Evolutionary conservation across 2,329 filamentous ascomycete genomes (phyloP).

Genomic region (Neonectria sp.): DNA sequence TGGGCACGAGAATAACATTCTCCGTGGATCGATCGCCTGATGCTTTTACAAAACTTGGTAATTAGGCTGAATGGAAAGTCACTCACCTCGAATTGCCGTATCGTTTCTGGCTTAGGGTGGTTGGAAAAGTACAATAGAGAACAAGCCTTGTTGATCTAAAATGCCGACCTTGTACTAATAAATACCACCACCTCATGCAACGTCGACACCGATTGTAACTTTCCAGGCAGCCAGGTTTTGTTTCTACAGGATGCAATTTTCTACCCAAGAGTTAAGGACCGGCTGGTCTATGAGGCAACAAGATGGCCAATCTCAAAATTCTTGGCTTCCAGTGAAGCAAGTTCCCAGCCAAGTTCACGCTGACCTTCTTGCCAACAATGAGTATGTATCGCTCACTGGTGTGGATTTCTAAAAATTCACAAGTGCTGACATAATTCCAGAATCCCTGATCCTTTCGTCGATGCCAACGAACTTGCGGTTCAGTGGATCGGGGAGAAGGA

Average conservation of each 20-base stretch:
- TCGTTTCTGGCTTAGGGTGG: not conserved
- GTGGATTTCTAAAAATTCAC: not conserved
- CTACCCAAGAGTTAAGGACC: slow-evolving; percentile 9
- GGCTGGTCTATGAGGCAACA: slow-evolving; percentile 12
- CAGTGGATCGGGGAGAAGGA: slow-evolving; percentile 75
- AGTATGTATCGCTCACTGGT: not conserved
- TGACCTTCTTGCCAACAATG: slow-evolving; percentile 15
- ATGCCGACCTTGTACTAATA: not conserved
- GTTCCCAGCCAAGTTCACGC: slow-evolving; percentile 13
- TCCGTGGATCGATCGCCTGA: not conserved
- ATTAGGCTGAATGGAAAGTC: not conserved
- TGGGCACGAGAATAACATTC: slow-evolving; percentile 2
- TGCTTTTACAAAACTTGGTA: not conserved
- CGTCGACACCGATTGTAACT: not conserved
- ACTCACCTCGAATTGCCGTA: slow-evolving; percentile 1
- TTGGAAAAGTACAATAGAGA: not conserved
- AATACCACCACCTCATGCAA: not conserved
- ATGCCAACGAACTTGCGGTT: slow-evolving; percentile 11
- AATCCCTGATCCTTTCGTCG: slow-evolving; percentile 11
- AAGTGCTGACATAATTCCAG: not conserved
- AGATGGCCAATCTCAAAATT: slow-evolving; percentile 1
- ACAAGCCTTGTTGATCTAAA: not conserved
- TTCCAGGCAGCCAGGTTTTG: not conserved
- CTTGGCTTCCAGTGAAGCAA: slow-evolving; percentile 15
- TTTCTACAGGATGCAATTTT: not conserved